Conservation (phyloP, 768 basidiomycete species). For the Boletus sp. region DNA sequence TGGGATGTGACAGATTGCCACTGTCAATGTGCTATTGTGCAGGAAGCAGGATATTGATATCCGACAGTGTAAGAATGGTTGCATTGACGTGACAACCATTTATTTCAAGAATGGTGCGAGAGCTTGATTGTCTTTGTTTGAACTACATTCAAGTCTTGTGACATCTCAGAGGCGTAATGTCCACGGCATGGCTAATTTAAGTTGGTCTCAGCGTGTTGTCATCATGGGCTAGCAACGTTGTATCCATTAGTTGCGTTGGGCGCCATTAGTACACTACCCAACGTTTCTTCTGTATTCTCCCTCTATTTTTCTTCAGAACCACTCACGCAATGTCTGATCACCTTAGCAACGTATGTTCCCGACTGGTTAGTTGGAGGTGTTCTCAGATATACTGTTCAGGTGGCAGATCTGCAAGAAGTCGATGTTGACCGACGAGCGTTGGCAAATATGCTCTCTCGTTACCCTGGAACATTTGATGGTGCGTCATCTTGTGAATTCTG, state of each 20-base stretch:
- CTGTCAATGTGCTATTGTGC: too few relatives aligned
- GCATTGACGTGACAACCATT: too few relatives aligned
- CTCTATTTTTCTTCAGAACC: not conserved
- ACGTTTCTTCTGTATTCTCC: not conserved
- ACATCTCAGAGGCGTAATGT: too few relatives aligned
- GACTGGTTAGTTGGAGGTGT: too few relatives aligned
- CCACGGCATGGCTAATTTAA: not conserved
- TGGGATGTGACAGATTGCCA: too few relatives aligned
- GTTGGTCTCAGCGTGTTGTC: not conserved
- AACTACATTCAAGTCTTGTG: too few relatives aligned
- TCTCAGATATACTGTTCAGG: constrained; percentile 1
- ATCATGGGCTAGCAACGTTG: constrained; percentile 6
- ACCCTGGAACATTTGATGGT: constrained; percentile 15
- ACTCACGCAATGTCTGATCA: constrained; percentile 3
- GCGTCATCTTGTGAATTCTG: not conserved
- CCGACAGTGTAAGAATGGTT: too few relatives aligned
- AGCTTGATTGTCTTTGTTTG: too few relatives aligned
- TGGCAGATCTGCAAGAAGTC: constrained; percentile 8
- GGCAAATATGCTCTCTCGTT: constrained; percentile 17
- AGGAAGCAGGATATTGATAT: too few relatives aligned
- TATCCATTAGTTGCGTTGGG: not conserved
- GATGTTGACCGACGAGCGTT: constrained; percentile 16
- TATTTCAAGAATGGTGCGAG: too few relatives aligned
- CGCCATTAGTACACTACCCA: not conserved
- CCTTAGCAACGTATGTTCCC: constrained; percentile 7